Base-by-base conservation (phyloP, 2,329 filamentous ascomycete species). In the Curvularia eragrostidis region DNA sequence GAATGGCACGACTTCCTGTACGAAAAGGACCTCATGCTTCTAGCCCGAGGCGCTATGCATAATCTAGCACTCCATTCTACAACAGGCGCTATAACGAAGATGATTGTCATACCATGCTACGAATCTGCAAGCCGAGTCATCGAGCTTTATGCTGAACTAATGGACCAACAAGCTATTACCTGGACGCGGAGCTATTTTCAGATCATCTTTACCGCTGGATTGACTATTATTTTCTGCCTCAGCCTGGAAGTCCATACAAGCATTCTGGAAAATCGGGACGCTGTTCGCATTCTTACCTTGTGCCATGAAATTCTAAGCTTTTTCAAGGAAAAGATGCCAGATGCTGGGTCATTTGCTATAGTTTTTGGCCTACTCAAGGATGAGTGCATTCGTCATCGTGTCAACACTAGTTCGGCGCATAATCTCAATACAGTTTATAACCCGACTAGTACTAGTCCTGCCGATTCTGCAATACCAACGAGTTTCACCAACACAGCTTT, bases 131-230 rank as follows among this genome's bases (percentile, higher is more conserved):
- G 70, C 0, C 67, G 71, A n/a, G 72, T 77, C 0, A 80, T 82
- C 4, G 58, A 74, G 2, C 58, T 75, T 0, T 83, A 82, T 58
- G 73, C 74, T 3, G 59, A 62, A 4, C 62, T 82, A 15, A 77
- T 72, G 34, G 63, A 74, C 3, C 66, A 68, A 2, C 68, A 68
- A 2, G 68, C 72, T 12, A 78, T 81, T 34, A 81, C 78, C 0
- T 80, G 77, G 52, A 82, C 81, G 0, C 68, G 80, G n/a, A 81
- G 78, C 44, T 83, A 83, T 58, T 82, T 83, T 24, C 80, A 83
- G 49, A 76, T 79, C 46, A 75, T 82, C 2, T 82, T 82, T 46
- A 79, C 79, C 0, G 79, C 80, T 2, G 80, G 79, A 0, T 56
- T 82, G 0, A 63, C 66, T 2, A 54, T 67, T 13, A 65, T 54